These are phyloP conservation scores for Psilocybe subaeruginosa DNA, from an alignment of 768 basidiomycete genomes.

Conservation along the genomic window DNA sequence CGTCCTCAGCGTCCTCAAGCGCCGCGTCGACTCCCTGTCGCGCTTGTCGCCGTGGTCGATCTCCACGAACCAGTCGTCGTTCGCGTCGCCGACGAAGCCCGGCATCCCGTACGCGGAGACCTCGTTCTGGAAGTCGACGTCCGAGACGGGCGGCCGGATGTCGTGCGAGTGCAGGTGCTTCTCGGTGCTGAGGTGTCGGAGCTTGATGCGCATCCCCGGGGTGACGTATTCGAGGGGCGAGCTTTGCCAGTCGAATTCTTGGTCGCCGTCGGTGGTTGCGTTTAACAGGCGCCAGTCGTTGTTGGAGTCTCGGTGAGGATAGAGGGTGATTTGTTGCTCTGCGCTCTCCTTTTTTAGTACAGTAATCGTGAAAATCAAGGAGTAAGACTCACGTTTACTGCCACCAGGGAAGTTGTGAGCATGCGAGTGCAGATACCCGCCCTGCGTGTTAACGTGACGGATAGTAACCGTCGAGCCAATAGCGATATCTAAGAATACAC, in stretches of 20 bases:
- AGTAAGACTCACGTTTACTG: slow-evolving; percentile 67
- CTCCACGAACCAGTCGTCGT: slow-evolving; percentile 93
- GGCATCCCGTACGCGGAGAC: slow-evolving; percentile 92
- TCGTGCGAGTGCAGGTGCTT: slow-evolving; percentile 96
- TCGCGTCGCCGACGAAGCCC: slow-evolving; percentile 85
- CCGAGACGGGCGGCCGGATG: slow-evolving; percentile 89
- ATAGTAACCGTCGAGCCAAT: slow-evolving; percentile 83
- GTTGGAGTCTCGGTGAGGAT: slow-evolving; percentile 97
- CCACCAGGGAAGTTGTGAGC: slow-evolving; percentile 87
- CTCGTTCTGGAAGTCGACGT: slow-evolving; percentile 99
- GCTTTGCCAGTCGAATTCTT: slow-evolving; percentile 45
- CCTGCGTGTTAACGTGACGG: slow-evolving; percentile 95
- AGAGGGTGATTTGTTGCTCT: slow-evolving; percentile 99
- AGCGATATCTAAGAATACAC: slow-evolving; percentile 63
- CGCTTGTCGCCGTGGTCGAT: slow-evolving; percentile 70
- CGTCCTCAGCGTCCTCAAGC: slow-evolving; percentile 80
- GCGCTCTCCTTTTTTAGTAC: neutral
- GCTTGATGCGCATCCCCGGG: slow-evolving; percentile 71
- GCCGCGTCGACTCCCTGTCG: slow-evolving; percentile 68
- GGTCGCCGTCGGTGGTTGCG: slow-evolving; percentile 53
- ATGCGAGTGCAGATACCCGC: slow-evolving; percentile 98
- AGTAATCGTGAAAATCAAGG: neutral
- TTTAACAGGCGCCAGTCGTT: slow-evolving; percentile 91
- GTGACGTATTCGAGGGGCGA: slow-evolving; percentile 65
- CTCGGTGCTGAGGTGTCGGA: slow-evolving; percentile 79